Evolutionary conservation across 2,329 filamentous ascomycete genomes (phyloP).

Genomic region (Boeremia exigua): DNA sequence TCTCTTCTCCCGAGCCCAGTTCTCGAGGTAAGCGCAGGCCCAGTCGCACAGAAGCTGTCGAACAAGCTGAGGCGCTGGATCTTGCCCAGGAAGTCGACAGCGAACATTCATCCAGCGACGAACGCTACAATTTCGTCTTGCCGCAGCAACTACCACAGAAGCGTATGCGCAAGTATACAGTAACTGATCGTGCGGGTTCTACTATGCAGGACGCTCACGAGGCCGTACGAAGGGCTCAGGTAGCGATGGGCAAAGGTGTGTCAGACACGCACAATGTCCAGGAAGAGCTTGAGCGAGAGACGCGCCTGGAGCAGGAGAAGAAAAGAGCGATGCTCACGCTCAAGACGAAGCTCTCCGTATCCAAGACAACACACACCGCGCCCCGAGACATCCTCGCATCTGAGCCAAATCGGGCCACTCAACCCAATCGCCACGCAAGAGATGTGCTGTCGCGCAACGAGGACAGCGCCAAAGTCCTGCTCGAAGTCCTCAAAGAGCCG

Average conservation of each 20-base stretch:
- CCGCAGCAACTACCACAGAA: not conserved
- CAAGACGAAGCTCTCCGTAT: too few species aligned
- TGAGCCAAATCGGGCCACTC: not conserved
- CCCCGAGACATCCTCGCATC: too few species aligned
- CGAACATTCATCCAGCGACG: not conserved
- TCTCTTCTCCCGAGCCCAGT: not conserved
- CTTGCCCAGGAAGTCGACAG: not conserved
- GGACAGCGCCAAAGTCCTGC: not conserved
- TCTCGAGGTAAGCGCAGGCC: not conserved
- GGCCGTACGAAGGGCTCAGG: not conserved
- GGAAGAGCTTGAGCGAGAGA: not conserved
- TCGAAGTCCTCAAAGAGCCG: conserved; percentile 21
- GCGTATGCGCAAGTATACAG: not conserved
- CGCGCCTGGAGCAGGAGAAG: not conserved
- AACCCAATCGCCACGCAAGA: conserved; percentile 2
- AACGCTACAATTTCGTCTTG: not conserved
- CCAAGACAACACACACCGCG: too few species aligned
- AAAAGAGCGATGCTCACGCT: not conserved
- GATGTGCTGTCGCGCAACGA: not conserved
- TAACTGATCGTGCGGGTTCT: too few species aligned
- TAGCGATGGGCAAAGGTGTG: not conserved
- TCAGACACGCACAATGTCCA: not conserved
- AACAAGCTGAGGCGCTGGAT: too few species aligned
- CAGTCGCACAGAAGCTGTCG: too few species aligned
- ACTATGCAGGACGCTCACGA: not conserved